phyloP scores from a whole-genome alignment of 2,329 filamentous ascomycete genomes.

The Fusarium verrucosum region DNA sequence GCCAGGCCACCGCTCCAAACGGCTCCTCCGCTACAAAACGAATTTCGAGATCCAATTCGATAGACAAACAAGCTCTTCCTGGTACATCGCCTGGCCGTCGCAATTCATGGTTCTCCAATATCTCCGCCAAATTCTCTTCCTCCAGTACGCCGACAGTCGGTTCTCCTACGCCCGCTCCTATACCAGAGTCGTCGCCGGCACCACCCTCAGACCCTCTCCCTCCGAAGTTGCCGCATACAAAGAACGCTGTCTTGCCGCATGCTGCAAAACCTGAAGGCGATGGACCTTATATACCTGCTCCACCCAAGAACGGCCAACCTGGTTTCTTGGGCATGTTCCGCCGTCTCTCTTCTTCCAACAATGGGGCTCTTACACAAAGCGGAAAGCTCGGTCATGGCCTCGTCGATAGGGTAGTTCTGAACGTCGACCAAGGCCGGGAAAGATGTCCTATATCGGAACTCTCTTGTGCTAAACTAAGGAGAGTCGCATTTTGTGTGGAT shows the following conservation, averaged over 20 bases:
- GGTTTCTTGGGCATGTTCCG: conserved; percentile 86
- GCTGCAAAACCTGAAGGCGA: conserved; percentile 65
- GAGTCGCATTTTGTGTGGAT: conserved; percentile 95
- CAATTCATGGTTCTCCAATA: conserved; percentile 91
- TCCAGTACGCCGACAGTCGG: conserved; percentile 50
- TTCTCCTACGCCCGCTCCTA: conserved; percentile 44
- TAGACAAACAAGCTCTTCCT: conserved; percentile 47
- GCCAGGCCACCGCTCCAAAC: conserved; percentile 40
- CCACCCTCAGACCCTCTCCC: conserved; percentile 54
- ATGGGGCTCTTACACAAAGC: conserved; percentile 44
- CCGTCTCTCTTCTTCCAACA: conserved; percentile 76
- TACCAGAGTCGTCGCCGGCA: conserved; percentile 42
- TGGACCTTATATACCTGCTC: conserved; percentile 76
- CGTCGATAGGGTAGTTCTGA: conserved; percentile 83
- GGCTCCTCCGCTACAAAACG: conserved; percentile 40
- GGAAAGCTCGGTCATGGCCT: conserved; percentile 66
- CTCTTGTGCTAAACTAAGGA: conserved; percentile 79
- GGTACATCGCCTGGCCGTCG: conserved; percentile 61
- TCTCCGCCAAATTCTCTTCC: conserved; percentile 91
- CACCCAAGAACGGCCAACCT: conserved; percentile 72
- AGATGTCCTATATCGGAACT: conserved; percentile 83
- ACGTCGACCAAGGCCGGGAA: conserved; percentile 82
- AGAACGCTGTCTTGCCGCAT: conserved; percentile 69
- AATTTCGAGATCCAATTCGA: conserved; percentile 49
- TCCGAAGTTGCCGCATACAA: conserved; percentile 60